phyloP scores from a whole-genome alignment of 345 rosid genomes.

The Turritis glabra region DNA sequence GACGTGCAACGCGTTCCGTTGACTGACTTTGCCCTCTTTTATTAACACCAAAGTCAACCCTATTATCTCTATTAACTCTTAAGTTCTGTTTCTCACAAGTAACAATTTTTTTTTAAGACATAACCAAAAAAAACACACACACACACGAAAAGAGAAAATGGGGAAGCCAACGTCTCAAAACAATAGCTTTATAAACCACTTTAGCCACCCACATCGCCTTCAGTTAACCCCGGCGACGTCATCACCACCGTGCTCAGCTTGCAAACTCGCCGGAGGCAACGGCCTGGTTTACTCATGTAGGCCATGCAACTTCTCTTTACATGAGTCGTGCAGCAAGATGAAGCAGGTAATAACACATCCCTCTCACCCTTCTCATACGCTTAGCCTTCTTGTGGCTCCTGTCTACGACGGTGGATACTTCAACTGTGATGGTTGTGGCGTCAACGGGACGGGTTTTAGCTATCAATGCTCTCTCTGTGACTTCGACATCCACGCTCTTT shows the following conservation, averaged over 20 bases:
- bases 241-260: constrained; percentile 45
- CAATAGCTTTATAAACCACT: constrained; percentile 42
- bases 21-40: constrained; percentile 37
- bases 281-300: constrained; percentile 53
- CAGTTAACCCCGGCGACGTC: constrained; percentile 41
- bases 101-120: constrained; percentile 2
- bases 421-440: constrained; percentile 58
- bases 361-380: constrained; percentile 50
- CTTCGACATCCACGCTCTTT: constrained; percentile 52
- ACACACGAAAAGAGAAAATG: constrained; percentile 27
- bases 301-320: constrained; percentile 61
- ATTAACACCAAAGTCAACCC: constrained; percentile 28
- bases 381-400: constrained; percentile 50
- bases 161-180: constrained; percentile 45
- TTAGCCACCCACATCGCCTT: constrained; percentile 60
- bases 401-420: constrained; percentile 49
- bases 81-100: not conserved
- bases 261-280: constrained; percentile 38
- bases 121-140: not conserved
- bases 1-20: constrained; percentile 36
- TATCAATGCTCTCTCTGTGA: constrained; percentile 56
- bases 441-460: constrained; percentile 52
- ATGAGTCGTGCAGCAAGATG: constrained; percentile 54
- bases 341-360: constrained; percentile 59
- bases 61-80: constrained; percentile 19